phyloP scores from a whole-genome alignment of 2,329 filamentous ascomycete species.

The Trichoderma brevicompactum region DNA sequence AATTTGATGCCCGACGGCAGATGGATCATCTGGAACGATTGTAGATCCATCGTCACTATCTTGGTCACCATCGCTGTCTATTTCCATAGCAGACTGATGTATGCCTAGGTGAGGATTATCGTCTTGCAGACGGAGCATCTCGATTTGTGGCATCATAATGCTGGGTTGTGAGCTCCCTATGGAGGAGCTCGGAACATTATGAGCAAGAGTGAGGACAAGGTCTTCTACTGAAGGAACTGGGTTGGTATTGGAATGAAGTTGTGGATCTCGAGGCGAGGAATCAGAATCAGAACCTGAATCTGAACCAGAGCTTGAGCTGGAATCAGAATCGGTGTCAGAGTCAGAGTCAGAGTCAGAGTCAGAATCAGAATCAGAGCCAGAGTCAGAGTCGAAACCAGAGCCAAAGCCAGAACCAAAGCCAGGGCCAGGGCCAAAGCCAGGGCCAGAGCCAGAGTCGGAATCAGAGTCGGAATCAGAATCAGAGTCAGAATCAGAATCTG shows the following conservation, averaged over 20 bases:
- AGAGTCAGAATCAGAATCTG: neutral
- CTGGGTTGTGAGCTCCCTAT: neutral
- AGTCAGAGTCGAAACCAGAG: too few species aligned
- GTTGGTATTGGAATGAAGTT: neutral
- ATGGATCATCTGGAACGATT: conserved; percentile 18
- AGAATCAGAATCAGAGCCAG: neutral
- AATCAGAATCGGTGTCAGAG: neutral
- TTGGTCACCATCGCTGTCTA: neutral
- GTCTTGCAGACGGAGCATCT: neutral
- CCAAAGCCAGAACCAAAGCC: too few species aligned
- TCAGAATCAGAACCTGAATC: neutral
- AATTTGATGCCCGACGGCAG: neutral
- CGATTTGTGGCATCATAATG: neutral
- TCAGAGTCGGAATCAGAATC: neutral
- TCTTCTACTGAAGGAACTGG: neutral
- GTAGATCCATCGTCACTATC: conserved; percentile 16
- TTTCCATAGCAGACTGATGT: neutral
- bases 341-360: neutral
- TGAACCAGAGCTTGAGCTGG: neutral
- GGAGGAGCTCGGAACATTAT: neutral
- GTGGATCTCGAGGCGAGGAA: neutral
- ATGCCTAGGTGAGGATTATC: neutral
- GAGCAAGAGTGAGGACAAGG: neutral
- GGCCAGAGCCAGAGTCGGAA: too few species aligned
- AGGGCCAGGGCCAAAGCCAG: too few species aligned